phyloP scores from a whole-genome alignment of 2,329 filamentous ascomycete genomes.

The Escovopsis sp. region DNA sequence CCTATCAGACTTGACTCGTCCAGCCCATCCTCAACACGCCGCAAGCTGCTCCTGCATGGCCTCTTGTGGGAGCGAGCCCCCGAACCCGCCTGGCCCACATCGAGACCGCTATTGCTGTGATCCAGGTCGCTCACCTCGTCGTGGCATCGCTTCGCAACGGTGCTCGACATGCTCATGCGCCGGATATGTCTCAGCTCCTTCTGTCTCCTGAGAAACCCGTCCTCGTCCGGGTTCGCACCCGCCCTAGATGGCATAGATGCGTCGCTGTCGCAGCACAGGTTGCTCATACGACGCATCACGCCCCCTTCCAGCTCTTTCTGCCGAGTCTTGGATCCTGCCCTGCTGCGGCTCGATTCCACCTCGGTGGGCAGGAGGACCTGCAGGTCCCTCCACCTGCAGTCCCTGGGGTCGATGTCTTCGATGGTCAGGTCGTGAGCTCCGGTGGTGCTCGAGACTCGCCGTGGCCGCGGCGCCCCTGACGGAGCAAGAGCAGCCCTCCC shows the following conservation, averaged over 20 bases:
- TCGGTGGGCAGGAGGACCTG: slow-evolving; percentile 29
- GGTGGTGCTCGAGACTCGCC: slow-evolving; percentile 5
- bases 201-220: slow-evolving; percentile 24
- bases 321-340: slow-evolving; percentile 24
- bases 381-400: slow-evolving; percentile 28
- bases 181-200: slow-evolving; percentile 29
- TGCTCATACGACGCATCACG: slow-evolving; percentile 29
- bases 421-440: slow-evolving; percentile 22
- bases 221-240: slow-evolving; percentile 17
- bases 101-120: slow-evolving; percentile 23
- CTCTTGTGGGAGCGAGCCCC: slow-evolving; percentile 34
- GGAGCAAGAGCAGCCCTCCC: too few relatives aligned
- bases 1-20: too few relatives aligned
- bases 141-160: slow-evolving; percentile 39
- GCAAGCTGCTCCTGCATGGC: slow-evolving; percentile 9
- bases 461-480: slow-evolving; percentile 3
- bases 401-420: slow-evolving; percentile 33
- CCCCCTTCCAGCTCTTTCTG: slow-evolving; percentile 25
- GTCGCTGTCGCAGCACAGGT: slow-evolving; percentile 30
- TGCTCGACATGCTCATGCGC: slow-evolving; percentile 37
- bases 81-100: slow-evolving; percentile 28
- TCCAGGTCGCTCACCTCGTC: slow-evolving; percentile 39
- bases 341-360: slow-evolving; percentile 32
- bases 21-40: not conserved
- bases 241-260: slow-evolving; percentile 9